Percentiles rank a stretch among this genome's conserved stretches.
These are phyloP conservation scores for Colletotrichum tropicicola DNA, from an alignment of 2,329 filamentous ascomycete species.

Conservation along the genomic window DNA sequence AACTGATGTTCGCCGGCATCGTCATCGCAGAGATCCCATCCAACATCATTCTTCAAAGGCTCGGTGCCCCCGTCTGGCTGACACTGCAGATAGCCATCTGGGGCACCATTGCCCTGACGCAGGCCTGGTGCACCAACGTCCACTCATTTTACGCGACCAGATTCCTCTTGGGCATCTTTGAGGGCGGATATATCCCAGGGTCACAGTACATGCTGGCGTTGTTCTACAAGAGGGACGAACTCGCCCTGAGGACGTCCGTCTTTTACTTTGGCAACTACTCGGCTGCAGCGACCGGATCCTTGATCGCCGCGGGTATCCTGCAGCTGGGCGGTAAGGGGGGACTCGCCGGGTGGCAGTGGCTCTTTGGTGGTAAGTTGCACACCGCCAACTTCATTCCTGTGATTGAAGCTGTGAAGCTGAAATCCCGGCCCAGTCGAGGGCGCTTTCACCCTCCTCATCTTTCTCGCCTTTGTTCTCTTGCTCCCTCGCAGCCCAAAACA, in stretches of 20 bases:
- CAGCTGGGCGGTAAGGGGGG: constrained; percentile 12
- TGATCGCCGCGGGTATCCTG: constrained; percentile 28
- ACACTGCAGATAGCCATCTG: constrained; percentile 37
- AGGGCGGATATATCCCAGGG: constrained; percentile 43
- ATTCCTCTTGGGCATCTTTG: constrained; percentile 40
- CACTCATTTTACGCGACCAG: constrained; percentile 36
- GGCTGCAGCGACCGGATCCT: constrained; percentile 30
- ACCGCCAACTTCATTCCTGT: not conserved
- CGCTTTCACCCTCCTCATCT: constrained; percentile 12
- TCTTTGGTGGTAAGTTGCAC: constrained; percentile 20
- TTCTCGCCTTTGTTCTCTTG: constrained; percentile 17
- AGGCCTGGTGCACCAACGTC: constrained; percentile 37
- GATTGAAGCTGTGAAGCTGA: too few relatives aligned
- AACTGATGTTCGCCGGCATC: constrained; percentile 58
- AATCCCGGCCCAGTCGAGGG: constrained; percentile 7
- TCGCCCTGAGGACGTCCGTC: constrained; percentile 42
- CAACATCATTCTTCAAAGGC: constrained; percentile 45
- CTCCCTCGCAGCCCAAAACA: constrained; percentile 17
- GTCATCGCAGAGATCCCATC: constrained; percentile 51
- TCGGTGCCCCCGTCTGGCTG: constrained; percentile 33
- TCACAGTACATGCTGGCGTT: constrained; percentile 41
- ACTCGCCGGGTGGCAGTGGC: constrained; percentile 30
- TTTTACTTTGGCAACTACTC: constrained; percentile 55
- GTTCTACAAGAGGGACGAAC: constrained; percentile 40
- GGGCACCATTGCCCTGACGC: constrained; percentile 39